These are phyloP conservation scores for Phyllosticta paracitricarpa DNA, from an alignment of 2,329 filamentous ascomycete species.

Conservation along the genomic window DNA sequence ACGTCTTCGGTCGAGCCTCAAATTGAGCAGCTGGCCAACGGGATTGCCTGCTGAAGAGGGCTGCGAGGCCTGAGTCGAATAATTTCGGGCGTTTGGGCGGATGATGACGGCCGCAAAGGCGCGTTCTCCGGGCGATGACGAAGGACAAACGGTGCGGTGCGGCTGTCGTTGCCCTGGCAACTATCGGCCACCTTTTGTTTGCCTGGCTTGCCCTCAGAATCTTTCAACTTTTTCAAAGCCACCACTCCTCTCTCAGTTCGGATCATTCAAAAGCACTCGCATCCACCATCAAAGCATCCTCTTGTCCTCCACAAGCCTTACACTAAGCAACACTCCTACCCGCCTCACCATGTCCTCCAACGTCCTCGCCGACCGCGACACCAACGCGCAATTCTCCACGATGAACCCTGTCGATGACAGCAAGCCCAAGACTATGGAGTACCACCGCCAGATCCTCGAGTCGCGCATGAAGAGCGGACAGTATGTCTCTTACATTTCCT, in stretches of 20 bases:
- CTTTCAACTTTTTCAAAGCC: neutral
- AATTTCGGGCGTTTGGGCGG: neutral
- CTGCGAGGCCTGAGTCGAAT: neutral
- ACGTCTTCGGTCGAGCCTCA: neutral
- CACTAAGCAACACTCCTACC: conserved; percentile 1
- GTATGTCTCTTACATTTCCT: conserved; percentile 36
- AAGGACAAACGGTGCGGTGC: neutral
- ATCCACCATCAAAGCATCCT: neutral
- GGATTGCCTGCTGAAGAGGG: neutral
- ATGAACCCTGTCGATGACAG: conserved; percentile 20
- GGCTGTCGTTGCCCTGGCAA: neutral
- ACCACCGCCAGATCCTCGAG: conserved; percentile 66
- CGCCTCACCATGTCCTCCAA: conserved; percentile 43
- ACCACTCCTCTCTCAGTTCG: neutral
- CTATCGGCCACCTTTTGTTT: neutral
- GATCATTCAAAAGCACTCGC: neutral
- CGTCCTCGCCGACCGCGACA: conserved; percentile 56
- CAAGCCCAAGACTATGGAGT: conserved; percentile 50
- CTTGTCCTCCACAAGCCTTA: neutral
- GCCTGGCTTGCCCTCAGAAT: neutral
- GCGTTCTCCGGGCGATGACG: neutral
- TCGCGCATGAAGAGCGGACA: conserved; percentile 58
- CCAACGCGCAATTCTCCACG: conserved; percentile 41
- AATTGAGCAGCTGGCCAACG: neutral
- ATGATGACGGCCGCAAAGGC: neutral